These are phyloP conservation scores for Colletotrichum sojae DNA, from an alignment of 2,329 filamentous ascomycete species.

Conservation along the genomic window DNA sequence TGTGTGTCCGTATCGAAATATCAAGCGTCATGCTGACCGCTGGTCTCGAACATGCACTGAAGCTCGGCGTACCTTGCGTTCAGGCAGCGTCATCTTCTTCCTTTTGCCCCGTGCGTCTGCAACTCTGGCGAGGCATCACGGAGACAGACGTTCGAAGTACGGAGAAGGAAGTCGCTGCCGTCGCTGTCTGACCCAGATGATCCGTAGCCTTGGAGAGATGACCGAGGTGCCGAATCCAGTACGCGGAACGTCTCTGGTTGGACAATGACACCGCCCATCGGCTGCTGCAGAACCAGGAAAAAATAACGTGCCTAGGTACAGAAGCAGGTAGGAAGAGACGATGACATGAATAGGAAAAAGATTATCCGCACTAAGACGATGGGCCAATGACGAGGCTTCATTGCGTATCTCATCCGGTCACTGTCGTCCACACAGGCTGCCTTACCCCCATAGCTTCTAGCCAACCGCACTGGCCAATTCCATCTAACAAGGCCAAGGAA, in stretches of 20 bases:
- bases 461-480: slow-evolving; percentile 14
- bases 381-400: not conserved
- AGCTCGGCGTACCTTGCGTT: slow-evolving; percentile 19
- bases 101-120: not conserved
- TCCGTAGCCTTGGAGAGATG: slow-evolving; percentile 17
- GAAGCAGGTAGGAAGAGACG: no score
- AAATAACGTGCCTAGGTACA: not conserved
- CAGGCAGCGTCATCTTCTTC: slow-evolving; percentile 2
- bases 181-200: not conserved
- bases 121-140: not conserved
- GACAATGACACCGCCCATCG: slow-evolving; percentile 13
- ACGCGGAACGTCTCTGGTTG: slow-evolving; percentile 29
- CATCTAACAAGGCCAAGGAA: not conserved
- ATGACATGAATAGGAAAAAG: slow-evolving; percentile 4
- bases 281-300: slow-evolving; percentile 28
- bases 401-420: slow-evolving; percentile 11
- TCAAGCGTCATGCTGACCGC: not conserved
- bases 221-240: slow-evolving; percentile 33
- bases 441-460: slow-evolving; percentile 12
- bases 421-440: not conserved
- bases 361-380: slow-evolving; percentile 1
- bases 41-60: slow-evolving; percentile 9
- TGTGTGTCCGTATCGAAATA: not conserved
- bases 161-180: slow-evolving; percentile 7
- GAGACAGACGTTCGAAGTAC: slow-evolving; percentile 9